Evolutionary conservation across 1,284 basidiomycete species (phyloP), one percentile per base, ranked within the genome.

Genomic region (Hymenochaete sp.): DNA sequence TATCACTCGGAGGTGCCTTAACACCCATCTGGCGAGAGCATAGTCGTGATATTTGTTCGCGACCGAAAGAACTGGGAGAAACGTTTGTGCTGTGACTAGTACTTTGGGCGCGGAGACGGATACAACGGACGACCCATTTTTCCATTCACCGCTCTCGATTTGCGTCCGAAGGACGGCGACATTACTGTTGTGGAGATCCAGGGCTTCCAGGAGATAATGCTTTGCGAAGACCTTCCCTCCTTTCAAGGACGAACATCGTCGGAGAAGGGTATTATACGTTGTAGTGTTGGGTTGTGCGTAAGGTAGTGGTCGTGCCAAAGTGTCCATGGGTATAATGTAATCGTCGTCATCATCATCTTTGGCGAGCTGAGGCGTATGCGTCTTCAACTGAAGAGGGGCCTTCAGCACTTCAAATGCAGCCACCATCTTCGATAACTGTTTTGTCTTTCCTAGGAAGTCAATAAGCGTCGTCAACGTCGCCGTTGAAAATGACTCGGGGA

Each of bases 401-500:
- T 83, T 83, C 50, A 87, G 71, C 18, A 83, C 78, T 55, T 88
- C 85, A 55, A 87, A 89, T 0, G 77, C 68, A 54, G 78, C 73
- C 2, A 88, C 70, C 57, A 88, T 71, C 55, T 75, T 77, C 2
- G 81, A 77, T 40, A 82, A 59, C 47, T 78, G 62, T 8, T 73
- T 70, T 11, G 68, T 54, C 8, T 70, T 69, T 6, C 83, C 84
- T 4, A 85, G 68, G 54, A 77, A 71, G 50, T 86, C 80, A 49
- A 88, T 62, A 38, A 75, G 74, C 10, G 76, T 82, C 58, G 87
- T 87, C 28, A 88, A 70, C 1, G 78, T 72, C 7, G 72, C 60
- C 11, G 77, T 79, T n/a, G 79, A 77, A 55, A 86, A 76, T 1
- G 71, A 73, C 49, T 32, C 45, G 47, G 13, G 6, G 55, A 48